phyloP scores from a whole-genome alignment of 345 rosid species.

The Moricandia moricandioides region DNA sequence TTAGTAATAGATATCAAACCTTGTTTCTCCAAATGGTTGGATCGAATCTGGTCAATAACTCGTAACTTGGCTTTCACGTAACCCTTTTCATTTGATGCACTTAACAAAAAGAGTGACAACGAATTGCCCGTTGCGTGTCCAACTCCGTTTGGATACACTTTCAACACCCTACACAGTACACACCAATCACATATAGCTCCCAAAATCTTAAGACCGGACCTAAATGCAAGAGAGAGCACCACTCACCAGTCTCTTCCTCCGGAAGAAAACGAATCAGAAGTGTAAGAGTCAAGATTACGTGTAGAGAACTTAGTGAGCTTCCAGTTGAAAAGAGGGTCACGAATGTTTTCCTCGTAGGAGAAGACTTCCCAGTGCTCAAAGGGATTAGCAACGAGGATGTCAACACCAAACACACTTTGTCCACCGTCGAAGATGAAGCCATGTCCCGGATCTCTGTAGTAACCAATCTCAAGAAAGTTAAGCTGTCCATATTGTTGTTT shows the following conservation, averaged over 20 bases:
- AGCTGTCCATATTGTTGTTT: neutral
- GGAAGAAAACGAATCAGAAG: constrained; percentile 7
- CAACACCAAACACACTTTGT: constrained; percentile 27
- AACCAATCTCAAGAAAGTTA: neutral
- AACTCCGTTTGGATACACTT: constrained; percentile 29
- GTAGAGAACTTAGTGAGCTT: constrained; percentile 5
- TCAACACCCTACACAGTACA: constrained; percentile 6
- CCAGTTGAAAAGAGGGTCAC: constrained; percentile 8
- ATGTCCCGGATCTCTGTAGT: neutral
- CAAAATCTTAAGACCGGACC: no score
- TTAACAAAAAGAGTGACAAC: constrained; percentile 14
- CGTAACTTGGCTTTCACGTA: constrained; percentile 25
- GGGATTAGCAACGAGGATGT: constrained; percentile 5
- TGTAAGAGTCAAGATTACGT: neutral
- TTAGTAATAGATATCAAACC: neutral
- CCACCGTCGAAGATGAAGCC: constrained; percentile 20
- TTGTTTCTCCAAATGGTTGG: constrained; percentile 14
- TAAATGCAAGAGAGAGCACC: neutral
- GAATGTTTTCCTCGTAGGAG: constrained; percentile 17
- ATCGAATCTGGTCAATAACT: constrained; percentile 6
- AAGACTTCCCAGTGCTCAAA: constrained; percentile 6
- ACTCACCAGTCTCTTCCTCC: constrained; percentile 25
- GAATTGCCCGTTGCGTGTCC: constrained; percentile 10
- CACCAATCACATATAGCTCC: neutral
- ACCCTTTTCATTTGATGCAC: neutral